Percentiles rank a stretch among this genome's conserved stretches.
These are phyloP conservation scores for Alternaria longipes DNA, from an alignment of 2,329 filamentous ascomycete genomes.

Conservation along the genomic window DNA sequence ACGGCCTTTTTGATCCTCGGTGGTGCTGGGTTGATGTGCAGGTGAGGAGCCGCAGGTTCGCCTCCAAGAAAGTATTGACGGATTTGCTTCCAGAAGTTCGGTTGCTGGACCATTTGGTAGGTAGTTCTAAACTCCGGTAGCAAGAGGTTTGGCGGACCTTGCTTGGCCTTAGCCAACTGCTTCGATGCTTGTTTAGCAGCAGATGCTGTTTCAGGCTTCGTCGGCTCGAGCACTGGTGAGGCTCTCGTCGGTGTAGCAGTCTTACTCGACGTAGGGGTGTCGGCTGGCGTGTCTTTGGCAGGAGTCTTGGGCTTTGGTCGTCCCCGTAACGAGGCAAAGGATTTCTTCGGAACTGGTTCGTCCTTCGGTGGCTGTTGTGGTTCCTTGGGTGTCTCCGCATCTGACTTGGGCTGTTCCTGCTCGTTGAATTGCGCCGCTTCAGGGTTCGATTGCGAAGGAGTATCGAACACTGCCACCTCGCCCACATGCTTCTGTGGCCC, in stretches of 20 bases:
- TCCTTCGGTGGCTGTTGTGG: conserved; percentile 26
- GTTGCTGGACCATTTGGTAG: conserved; percentile 62
- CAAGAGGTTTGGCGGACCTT: conserved; percentile 67
- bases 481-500: conserved; percentile 65
- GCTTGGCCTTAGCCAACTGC: conserved; percentile 32
- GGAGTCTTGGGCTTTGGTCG: conserved; percentile 37
- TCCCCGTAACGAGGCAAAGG: conserved; percentile 45
- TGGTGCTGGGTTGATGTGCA: conserved; percentile 73
- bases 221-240: conserved; percentile 38
- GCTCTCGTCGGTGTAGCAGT: conserved; percentile 40
- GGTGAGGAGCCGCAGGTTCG: conserved; percentile 69
- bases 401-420: conserved; percentile 38
- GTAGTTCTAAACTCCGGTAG: conserved; percentile 75
- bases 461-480: conserved; percentile 61
- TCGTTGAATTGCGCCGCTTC: conserved; percentile 63
- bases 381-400: conserved; percentile 28
- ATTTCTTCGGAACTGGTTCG: conserved; percentile 37
- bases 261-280: conserved; percentile 51
- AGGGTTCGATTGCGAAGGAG: conserved; percentile 60
- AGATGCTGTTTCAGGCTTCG: conserved; percentile 37
- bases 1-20: conserved; percentile 84
- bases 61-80: conserved; percentile 53
- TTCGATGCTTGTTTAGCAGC: conserved; percentile 41
- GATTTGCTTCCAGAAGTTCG: conserved; percentile 57
- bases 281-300: conserved; percentile 27